phyloP scores from a whole-genome alignment of 2,329 filamentous ascomycete genomes.

The Cordyceps cicadae region DNA sequence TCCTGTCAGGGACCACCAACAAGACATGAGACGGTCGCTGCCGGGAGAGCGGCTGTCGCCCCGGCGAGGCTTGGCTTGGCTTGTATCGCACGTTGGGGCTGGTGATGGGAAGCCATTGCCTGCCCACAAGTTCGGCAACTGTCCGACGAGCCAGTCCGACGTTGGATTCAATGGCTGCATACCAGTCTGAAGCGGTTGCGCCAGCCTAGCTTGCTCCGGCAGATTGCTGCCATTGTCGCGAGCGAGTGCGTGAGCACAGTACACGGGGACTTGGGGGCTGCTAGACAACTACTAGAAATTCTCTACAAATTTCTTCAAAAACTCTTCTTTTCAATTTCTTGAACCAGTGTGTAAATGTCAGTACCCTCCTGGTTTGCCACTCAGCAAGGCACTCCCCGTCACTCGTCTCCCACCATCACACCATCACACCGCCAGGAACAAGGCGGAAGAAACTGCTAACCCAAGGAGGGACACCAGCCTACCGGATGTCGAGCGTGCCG shows the following conservation, averaged over 20 bases:
- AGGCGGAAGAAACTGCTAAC: too few relatives aligned
- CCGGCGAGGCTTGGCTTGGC: not conserved
- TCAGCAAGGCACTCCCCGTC: too few relatives aligned
- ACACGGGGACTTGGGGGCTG: too few relatives aligned
- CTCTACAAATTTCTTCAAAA: too few relatives aligned
- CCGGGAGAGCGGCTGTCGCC: not conserved
- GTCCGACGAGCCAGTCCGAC: slow-evolving; percentile 3
- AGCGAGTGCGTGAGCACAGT: not conserved
- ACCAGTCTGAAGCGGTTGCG: not conserved
- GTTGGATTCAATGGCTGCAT: not conserved
- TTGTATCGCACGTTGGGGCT: not conserved
- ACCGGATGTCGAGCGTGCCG: not conserved
- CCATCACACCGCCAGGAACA: too few relatives aligned
- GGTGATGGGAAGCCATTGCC: not conserved
- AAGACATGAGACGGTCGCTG: too few relatives aligned
- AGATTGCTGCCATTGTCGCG: not conserved
- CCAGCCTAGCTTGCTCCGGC: not conserved
- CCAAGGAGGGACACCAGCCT: not conserved
- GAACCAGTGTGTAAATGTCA: too few relatives aligned
- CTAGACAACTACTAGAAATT: too few relatives aligned
- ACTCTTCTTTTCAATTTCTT: too few relatives aligned
- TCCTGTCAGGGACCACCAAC: not conserved
- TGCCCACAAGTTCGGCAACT: not conserved
- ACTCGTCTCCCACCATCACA: too few relatives aligned
- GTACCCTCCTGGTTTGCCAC: too few relatives aligned